Base-by-base conservation (phyloP, 2,329 filamentous ascomycete species). In the Arachnopeziza araneosa region DNA sequence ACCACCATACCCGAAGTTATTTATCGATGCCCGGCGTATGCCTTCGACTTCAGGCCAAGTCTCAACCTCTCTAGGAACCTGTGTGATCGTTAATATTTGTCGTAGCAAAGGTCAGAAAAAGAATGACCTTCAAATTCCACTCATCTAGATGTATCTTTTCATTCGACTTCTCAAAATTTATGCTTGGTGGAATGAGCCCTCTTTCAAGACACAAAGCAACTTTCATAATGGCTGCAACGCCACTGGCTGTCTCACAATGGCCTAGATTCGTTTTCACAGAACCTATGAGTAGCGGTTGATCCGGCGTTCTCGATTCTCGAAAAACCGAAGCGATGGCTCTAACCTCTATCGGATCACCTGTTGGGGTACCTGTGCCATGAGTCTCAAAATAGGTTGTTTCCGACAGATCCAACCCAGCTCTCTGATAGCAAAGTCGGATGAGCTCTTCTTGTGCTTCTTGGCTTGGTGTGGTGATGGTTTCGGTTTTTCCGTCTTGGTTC, bases 11-110 rank as follows among this genome's bases (percentile, higher is more conserved):
- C 71, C 70, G 56, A 72, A 73, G 23, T 67, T 69, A 54, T 73
- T 73, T 49, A 73, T 58, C 63, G 78, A 80, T 60, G 80, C 75
- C 77, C 77, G 72, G 64, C 77, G 79, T 63, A 77, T 78, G 73
- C 81, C 81, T 51, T 58, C 60, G 10, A 44, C 17, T 44, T 62
- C 50, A 12, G 68, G 68, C 68, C 68, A 71, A 6, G 68, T 66
- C 23, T 24, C 24, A 24, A 54, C 17, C 10, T 24, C 23, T 30
- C 19, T 54, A n/a, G 52, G 52, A 24, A 54, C 22, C 24, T 54
- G n/a, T 4, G 9, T 24, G 6, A 8, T 24, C 4, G 24, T 52
- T 14, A 52, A n/a, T 23, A 52, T 22, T 24, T 24, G 14, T 10
- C 4, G 4, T 21, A 52, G 10, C 9, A 4, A 52, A 24, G 8